These are phyloP conservation scores for Heracleum sosnowskyi DNA, from an alignment of 129 eudicot genomes.

Conservation along the genomic window DNA sequence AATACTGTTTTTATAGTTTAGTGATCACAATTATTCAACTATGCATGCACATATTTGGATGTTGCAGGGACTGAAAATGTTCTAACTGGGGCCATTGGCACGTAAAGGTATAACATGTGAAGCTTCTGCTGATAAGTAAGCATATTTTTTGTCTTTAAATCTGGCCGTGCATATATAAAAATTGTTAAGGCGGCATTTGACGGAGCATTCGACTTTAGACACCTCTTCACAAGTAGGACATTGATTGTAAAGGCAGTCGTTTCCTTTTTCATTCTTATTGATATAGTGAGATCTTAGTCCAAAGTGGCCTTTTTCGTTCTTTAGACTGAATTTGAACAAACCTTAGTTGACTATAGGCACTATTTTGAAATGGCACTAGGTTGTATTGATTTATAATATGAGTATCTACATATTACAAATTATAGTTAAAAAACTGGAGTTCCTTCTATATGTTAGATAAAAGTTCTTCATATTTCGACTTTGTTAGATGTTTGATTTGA, in stretches of 20 bases:
- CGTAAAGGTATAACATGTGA: constrained; percentile 22
- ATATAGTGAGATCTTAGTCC: not conserved
- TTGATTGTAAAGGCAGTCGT: not conserved
- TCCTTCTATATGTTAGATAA: not conserved
- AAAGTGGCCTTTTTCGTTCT: not conserved
- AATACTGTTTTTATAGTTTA: constrained; percentile 18
- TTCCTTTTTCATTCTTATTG: not conserved
- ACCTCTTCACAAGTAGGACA: not conserved
- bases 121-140: constrained; percentile 61
- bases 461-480: not conserved
- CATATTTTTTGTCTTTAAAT: constrained; percentile 41
- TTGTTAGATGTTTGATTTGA: not conserved
- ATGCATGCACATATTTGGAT: constrained; percentile 54
- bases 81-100: constrained; percentile 41
- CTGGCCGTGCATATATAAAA: constrained; percentile 19
- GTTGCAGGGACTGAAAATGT: constrained; percentile 61
- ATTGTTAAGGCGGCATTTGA: constrained; percentile 11
- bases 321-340: not conserved
- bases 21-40: constrained; percentile 39
- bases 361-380: not conserved
- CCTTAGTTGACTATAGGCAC: not conserved
- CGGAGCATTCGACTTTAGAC: not conserved
- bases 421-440: not conserved
- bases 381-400: not conserved
- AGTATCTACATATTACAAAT: not conserved